phyloP scores from a whole-genome alignment of 2,329 filamentous ascomycete species.

The Alternaria infectoria region DNA sequence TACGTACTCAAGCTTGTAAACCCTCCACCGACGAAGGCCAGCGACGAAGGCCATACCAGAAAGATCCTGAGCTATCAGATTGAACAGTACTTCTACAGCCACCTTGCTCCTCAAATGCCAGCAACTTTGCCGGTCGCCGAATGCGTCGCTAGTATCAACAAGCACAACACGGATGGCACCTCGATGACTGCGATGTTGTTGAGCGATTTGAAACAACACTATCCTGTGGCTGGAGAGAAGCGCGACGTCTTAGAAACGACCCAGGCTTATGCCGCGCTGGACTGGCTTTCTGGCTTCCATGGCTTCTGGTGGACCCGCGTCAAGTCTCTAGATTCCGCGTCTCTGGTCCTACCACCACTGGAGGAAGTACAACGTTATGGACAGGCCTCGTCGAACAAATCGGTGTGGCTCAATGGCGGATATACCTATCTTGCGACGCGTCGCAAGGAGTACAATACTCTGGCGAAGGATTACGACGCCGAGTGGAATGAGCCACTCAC shows the following conservation, averaged over 20 bases:
- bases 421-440: slow-evolving; percentile 73
- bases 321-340: slow-evolving; percentile 34
- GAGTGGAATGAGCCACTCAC: slow-evolving; percentile 65
- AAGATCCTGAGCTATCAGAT: slow-evolving; percentile 72
- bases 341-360: slow-evolving; percentile 61
- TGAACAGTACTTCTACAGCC: slow-evolving; percentile 69
- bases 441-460: slow-evolving; percentile 59
- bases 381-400: slow-evolving; percentile 16
- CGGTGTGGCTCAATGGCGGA: slow-evolving; percentile 69
- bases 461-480: slow-evolving; percentile 55
- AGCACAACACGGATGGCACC: slow-evolving; percentile 41
- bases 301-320: slow-evolving; percentile 56
- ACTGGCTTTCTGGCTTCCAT: slow-evolving; percentile 71
- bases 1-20: slow-evolving; percentile 68
- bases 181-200: slow-evolving; percentile 62
- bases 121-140: slow-evolving; percentile 56
- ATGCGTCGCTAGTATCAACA: slow-evolving; percentile 56
- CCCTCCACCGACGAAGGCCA: slow-evolving; percentile 52
- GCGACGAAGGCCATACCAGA: slow-evolving; percentile 67
- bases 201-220: slow-evolving; percentile 61
- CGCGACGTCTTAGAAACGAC: slow-evolving; percentile 53
- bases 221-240: slow-evolving; percentile 64
- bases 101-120: slow-evolving; percentile 60
- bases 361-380: slow-evolving; percentile 55
- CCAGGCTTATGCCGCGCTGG: slow-evolving; percentile 62